Evolutionary conservation across 2,329 filamentous ascomycete genomes (phyloP).

Genomic region (Arthrobotrys megalospora): DNA sequence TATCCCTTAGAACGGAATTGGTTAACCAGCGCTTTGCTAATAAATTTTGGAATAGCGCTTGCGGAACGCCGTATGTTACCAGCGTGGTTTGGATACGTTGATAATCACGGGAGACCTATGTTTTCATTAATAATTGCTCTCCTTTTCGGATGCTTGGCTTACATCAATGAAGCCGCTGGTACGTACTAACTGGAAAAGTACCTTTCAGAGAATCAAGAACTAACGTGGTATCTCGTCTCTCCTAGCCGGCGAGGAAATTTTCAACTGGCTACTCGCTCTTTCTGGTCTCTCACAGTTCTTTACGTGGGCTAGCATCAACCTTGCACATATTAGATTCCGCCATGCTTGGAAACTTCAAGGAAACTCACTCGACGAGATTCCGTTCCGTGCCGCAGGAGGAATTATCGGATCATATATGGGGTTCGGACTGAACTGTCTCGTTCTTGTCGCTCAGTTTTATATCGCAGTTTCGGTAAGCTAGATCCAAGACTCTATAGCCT

Average conservation of each 20-base stretch:
- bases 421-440: slow-evolving; percentile 73
- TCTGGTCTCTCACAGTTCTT: slow-evolving; percentile 82
- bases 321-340: slow-evolving; percentile 78
- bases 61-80: slow-evolving; percentile 48
- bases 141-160: slow-evolving; percentile 49
- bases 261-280: slow-evolving; percentile 78
- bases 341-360: slow-evolving; percentile 75
- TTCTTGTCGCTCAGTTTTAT: slow-evolving; percentile 72
- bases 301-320: slow-evolving; percentile 80
- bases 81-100: slow-evolving; percentile 68
- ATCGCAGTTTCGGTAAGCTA: slow-evolving; percentile 63
- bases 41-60: slow-evolving; percentile 23
- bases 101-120: slow-evolving; percentile 69
- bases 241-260: slow-evolving; percentile 71
- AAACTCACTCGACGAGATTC: slow-evolving; percentile 68
- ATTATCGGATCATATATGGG: slow-evolving; percentile 76
- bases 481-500: too few species aligned
- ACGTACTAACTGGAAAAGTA: not conserved
- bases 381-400: slow-evolving; percentile 72
- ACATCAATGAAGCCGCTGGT: slow-evolving; percentile 63
- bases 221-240: not conserved
- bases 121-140: slow-evolving; percentile 55
- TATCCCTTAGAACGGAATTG: too few species aligned
- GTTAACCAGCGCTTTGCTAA: not conserved
- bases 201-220: not conserved